These are phyloP conservation scores for Crucibulum laeve DNA, from an alignment of 768 basidiomycete genomes.

Conservation along the genomic window DNA sequence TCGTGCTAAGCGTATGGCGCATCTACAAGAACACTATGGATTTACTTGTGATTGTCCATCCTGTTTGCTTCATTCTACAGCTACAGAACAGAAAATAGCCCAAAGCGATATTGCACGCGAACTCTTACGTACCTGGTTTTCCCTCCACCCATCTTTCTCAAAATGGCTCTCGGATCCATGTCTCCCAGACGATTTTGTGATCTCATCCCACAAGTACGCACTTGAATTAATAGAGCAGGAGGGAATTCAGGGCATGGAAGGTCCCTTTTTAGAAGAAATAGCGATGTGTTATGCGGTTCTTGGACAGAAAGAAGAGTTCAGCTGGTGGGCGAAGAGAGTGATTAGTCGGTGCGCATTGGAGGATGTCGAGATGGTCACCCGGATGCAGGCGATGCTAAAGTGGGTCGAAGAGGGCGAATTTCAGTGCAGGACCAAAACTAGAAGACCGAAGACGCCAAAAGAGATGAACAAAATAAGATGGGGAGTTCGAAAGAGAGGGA, in stretches of 20 bases:
- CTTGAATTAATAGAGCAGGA: constrained; percentile 36
- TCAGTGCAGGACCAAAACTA: too few species aligned
- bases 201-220: constrained; percentile 31
- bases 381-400: too few species aligned
- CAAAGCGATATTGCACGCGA: constrained; percentile 28
- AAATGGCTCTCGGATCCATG: constrained; percentile 41
- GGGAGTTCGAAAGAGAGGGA: too few species aligned
- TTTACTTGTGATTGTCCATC: constrained; percentile 36
- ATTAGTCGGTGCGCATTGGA: too few species aligned
- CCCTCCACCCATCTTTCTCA: constrained; percentile 29
- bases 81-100: constrained; percentile 10
- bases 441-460: too few species aligned
- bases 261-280: constrained; percentile 37
- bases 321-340: constrained; percentile 28
- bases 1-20: constrained; percentile 24
- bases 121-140: constrained; percentile 27
- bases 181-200: constrained; percentile 33
- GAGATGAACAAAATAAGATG: too few species aligned
- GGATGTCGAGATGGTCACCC: too few species aligned
- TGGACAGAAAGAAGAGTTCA: constrained; percentile 30
- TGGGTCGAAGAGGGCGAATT: too few species aligned
- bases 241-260: constrained; percentile 34
- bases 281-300: constrained; percentile 36
- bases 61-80: constrained; percentile 21
- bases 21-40: constrained; percentile 32